Evolutionary conservation across 2,329 filamentous ascomycete species (phyloP), one percentile per base, ranked within the genome.

Genomic region (Fusarium pseudonygamai): DNA sequence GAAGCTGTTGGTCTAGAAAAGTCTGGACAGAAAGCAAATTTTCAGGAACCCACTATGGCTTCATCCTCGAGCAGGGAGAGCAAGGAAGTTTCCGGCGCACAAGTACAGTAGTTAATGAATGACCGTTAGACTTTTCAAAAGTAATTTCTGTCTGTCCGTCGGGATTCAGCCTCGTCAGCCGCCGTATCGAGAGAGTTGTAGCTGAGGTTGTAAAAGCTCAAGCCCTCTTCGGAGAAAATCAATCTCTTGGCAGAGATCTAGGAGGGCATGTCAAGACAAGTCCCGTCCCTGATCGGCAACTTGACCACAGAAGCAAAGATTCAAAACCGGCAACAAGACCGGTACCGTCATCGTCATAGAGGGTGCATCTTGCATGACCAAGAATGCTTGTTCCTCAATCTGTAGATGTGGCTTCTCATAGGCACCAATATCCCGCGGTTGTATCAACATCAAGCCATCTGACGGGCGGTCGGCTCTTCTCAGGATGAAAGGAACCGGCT

Each of bases 221-320:
- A 49, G 68, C 58, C 56, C 45, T 64, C 28, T 76, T 75, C 71
- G 73, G 71, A 67, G 64, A 76, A 69, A 67, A 72, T 56, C 64
- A 67, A 67, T 75, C 60, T 77, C 71, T 77, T 76, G 75, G 71
- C 75, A 65, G 36, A 64, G 67, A 73, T 67, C 69, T 62, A 45
- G 57, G 61, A 67, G 61, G 69, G 46, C 56, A 63, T 61, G 69
- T 68, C 64, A 62, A 71, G 74, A 55, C 24, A 55, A 55, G 34
- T 30, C 50, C 34, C 34, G 50, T 77, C 70, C 74, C 75, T 77
- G 74, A 77, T 77, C 74, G 74, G 71, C 75, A 73, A 55, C 56
- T 64, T 39, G 50, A 59, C 60, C 34, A 55, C 45, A 28, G 36
- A 49, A 58, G 24, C 42, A 36, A 37, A 58, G 18, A 11, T 49